Conservation (phyloP, 257 asterid species). For the Primulina eburnea region DNA sequence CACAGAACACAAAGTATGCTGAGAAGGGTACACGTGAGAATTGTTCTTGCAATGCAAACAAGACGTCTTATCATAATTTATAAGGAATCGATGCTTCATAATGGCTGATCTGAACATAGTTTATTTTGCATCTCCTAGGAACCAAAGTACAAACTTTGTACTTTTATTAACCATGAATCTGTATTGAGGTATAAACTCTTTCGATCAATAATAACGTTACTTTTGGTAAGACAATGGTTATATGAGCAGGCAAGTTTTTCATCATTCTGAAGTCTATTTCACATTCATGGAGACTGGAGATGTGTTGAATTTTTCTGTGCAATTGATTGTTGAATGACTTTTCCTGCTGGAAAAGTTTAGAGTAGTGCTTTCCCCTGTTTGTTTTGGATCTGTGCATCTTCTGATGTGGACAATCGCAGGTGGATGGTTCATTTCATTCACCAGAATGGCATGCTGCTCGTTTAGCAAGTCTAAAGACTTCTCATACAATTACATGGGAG, state of each 20-base stretch:
- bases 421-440: constrained; percentile 99
- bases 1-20: background rate
- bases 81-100: constrained; percentile 2
- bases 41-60: background rate
- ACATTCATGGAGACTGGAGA: constrained; percentile 4
- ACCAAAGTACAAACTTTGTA: background rate
- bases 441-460: constrained; percentile 99
- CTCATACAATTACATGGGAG: constrained; percentile 98
- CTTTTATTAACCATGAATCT: background rate
- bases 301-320: background rate
- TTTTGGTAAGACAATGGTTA: constrained; percentile 1
- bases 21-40: background rate
- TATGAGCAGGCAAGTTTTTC: background rate
- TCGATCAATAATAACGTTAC: constrained; percentile 4
- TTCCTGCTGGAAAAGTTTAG: constrained; percentile 6
- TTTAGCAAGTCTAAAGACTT: constrained; percentile 93
- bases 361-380: constrained; percentile 11
- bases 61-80: constrained; percentile 1
- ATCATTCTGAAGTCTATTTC: background rate
- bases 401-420: constrained; percentile 91
- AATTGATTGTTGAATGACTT: constrained; percentile 14
- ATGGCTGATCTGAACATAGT: constrained; percentile 7
- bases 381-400: constrained; percentile 39
- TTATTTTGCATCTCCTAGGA: background rate
- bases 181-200: background rate